Percentiles rank a stretch among this genome's conserved stretches.
Evolutionary conservation across 2,329 filamentous ascomycete species (phyloP).

Genomic region (Ophiostoma himal-ulmi): DNA sequence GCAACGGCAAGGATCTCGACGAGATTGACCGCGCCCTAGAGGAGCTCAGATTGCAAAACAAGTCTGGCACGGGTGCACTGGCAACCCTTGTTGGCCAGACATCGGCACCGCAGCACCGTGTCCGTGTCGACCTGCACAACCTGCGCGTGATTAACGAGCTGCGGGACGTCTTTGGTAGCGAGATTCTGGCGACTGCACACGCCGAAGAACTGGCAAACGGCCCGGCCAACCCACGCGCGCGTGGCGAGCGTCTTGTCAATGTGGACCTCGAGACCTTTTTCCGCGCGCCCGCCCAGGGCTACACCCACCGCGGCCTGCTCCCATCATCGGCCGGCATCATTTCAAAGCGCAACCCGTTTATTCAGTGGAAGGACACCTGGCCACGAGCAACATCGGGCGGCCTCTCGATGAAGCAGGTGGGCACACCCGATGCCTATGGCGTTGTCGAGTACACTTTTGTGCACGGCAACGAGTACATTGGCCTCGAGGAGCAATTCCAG

Average conservation of each 20-base stretch:
- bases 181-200: slow-evolving; percentile 50
- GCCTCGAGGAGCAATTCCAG: slow-evolving; percentile 70
- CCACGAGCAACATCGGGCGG: slow-evolving; percentile 73
- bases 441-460: slow-evolving; percentile 69
- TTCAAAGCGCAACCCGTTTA: slow-evolving; percentile 71
- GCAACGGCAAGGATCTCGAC: slow-evolving; percentile 34
- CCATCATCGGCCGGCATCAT: slow-evolving; percentile 35
- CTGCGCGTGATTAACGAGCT: slow-evolving; percentile 88
- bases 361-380: slow-evolving; percentile 84
- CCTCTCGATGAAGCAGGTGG: slow-evolving; percentile 59
- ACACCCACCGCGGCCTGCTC: slow-evolving; percentile 3
- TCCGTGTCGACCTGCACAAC: neutral
- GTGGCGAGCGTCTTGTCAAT: slow-evolving; percentile 32
- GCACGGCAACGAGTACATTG: slow-evolving; percentile 68
- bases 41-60: slow-evolving; percentile 36
- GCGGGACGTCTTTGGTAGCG: slow-evolving; percentile 55
- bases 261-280: slow-evolving; percentile 54
- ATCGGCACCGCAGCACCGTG: neutral
- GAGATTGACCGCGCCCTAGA: slow-evolving; percentile 53
- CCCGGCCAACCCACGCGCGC: slow-evolving; percentile 27
- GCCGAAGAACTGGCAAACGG: slow-evolving; percentile 42
- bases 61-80: neutral
- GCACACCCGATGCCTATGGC: slow-evolving; percentile 31
- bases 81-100: neutral
- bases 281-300: slow-evolving; percentile 27